Percentiles rank a stretch among this genome's conserved stretches.
Evolutionary conservation across 2,329 filamentous ascomycete genomes (phyloP).

Genomic region (Byssoonygena ceratinophila): DNA sequence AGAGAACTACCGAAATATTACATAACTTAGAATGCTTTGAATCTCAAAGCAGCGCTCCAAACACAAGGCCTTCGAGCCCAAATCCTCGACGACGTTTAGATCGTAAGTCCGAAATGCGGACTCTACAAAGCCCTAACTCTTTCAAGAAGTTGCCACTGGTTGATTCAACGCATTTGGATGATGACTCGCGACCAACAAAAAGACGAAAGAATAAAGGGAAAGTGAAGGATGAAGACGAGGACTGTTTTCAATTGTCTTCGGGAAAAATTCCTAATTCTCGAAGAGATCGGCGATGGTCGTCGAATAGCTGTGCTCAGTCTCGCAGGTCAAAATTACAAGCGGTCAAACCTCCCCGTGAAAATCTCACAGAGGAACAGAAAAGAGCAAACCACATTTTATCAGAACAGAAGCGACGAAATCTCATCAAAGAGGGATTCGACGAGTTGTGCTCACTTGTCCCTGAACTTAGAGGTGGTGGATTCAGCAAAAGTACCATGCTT

Average conservation of each 20-base stretch:
- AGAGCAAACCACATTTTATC: slow-evolving; percentile 77
- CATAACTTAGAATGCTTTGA: slow-evolving; percentile 49
- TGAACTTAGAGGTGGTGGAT: slow-evolving; percentile 58
- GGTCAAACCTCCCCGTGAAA: slow-evolving; percentile 41
- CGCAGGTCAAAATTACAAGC: slow-evolving; percentile 21
- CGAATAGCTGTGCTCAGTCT: slow-evolving; percentile 23
- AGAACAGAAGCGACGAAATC: slow-evolving; percentile 72
- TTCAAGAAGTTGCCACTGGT: neutral
- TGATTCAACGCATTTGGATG: slow-evolving; percentile 23
- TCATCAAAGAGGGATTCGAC: slow-evolving; percentile 74
- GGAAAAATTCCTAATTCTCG: neutral
- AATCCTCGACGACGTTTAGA: slow-evolving; percentile 19
- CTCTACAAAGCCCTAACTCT: neutral
- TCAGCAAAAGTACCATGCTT: slow-evolving; percentile 74
- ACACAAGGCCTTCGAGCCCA: slow-evolving; percentile 52
- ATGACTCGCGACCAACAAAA: slow-evolving; percentile 35
- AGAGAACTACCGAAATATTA: slow-evolving; percentile 46
- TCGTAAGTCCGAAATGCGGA: slow-evolving; percentile 6
- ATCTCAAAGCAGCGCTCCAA: slow-evolving; percentile 47
- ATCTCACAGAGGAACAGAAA: slow-evolving; percentile 67
- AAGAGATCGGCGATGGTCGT: slow-evolving; percentile 14
- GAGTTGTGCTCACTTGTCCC: slow-evolving; percentile 69
- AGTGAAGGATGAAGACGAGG: slow-evolving; percentile 35
- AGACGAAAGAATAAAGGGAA: slow-evolving; percentile 47
- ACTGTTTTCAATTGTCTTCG: neutral